phyloP scores from a whole-genome alignment of 108 stramenopile species.

The Stephanodiscus triporus region DNA sequence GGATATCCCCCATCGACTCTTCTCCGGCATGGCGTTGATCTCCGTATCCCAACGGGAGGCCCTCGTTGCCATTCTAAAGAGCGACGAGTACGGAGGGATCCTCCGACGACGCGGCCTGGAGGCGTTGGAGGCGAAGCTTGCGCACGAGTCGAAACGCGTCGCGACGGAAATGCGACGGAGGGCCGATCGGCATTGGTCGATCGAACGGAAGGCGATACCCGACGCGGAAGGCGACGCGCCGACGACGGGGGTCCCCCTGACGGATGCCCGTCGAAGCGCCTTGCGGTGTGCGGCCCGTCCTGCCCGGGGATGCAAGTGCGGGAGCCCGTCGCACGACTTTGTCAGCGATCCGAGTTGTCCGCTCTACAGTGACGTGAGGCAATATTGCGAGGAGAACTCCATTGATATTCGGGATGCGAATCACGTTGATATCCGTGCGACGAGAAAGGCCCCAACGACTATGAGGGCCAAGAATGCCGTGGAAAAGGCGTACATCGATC shows the following conservation, averaged over 20 bases:
- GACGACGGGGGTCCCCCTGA: constrained; percentile 36
- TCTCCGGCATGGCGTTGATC: constrained; percentile 37
- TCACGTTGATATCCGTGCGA: constrained; percentile 1
- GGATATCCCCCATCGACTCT: constrained; percentile 17
- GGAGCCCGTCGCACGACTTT: constrained; percentile 62
- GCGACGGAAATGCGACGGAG: constrained; percentile 17
- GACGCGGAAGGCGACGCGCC: constrained; percentile 22
- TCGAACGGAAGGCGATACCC: constrained; percentile 25
- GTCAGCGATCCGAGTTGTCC: constrained; percentile 69
- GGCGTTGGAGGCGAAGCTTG: constrained; percentile 31
- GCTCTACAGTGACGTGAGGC: constrained; percentile 62
- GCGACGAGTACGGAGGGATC: not conserved
- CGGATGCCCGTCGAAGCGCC: constrained; percentile 65
- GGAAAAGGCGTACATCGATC: constrained; percentile 68
- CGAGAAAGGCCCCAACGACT: not conserved
- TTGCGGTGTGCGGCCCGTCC: constrained; percentile 62
- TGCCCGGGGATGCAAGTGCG: constrained; percentile 69
- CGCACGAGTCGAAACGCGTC: constrained; percentile 22
- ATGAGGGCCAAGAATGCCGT: constrained; percentile 57
- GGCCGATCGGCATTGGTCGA: constrained; percentile 35
- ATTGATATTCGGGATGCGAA: constrained; percentile 14
- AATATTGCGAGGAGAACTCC: constrained; percentile 31
- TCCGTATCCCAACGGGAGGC: constrained; percentile 23
- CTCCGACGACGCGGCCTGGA: constrained; percentile 24
- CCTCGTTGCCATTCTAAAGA: constrained; percentile 11